Base-by-base conservation (phyloP, 2,329 filamentous ascomycete genomes). In the Gliomastix tumulicola region DNA sequence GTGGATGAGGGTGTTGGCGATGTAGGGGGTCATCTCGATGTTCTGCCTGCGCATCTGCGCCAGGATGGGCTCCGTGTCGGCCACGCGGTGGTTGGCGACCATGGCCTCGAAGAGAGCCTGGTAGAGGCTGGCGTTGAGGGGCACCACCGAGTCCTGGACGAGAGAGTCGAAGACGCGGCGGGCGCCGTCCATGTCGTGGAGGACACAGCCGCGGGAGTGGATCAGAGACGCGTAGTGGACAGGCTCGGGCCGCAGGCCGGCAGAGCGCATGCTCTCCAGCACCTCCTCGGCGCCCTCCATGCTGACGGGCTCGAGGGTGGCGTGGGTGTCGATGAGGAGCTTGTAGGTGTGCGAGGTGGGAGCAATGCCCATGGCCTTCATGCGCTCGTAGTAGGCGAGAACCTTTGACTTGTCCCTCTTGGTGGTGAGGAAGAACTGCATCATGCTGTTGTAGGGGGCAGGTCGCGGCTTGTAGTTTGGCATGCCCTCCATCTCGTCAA, bases 401-500 rank as follows among this genome's bases (percentile, higher is more conserved):
- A 96, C 90, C 77, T 97, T 97, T 59, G 73, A 68, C 65, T 92
- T 90, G 60, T 98, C 90, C 36, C 88, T 87, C 76, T 97, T 97
- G 38, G 90, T 97, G 39, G 87, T 94, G 48, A 97, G 71, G 76
- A 97, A 98, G 68, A 95, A 97, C 59, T 98, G 92, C 79, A 98
- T 98, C 81, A 98, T 85, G 63, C 88, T 94, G 71, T 98, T 96
- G 73, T 98, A 98, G 1, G 92, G 92, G 18, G 92, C 92, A 19
- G 92, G 89, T 9, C 92, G 84, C 28, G 92, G 88, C 71, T 96
- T 97, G 76, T 98, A 98, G 69, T 98, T 98, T 39, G 88, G 84
- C 83, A 94, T 95, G 32, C 83, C 79, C 68, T 98, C 92, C 92
- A 98, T 98, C 68, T 98, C 92, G 55, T 97, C 88, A 55, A 98